These are phyloP conservation scores for Metarhizium robertsii DNA, from an alignment of 2,329 filamentous ascomycete species.

Conservation along the genomic window DNA sequence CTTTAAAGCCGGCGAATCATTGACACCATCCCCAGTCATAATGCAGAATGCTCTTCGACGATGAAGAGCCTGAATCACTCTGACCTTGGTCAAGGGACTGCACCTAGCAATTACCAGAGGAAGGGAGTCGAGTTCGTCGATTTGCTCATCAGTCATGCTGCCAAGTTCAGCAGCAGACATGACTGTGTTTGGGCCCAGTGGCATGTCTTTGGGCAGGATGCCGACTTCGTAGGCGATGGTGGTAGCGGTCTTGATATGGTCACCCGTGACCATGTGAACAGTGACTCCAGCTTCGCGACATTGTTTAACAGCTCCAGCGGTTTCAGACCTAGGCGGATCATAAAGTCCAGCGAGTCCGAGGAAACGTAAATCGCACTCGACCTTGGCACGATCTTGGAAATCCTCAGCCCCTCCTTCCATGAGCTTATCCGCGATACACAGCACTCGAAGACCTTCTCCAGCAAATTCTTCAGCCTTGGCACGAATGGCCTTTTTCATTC, in stretches of 20 bases:
- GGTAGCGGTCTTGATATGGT: constrained; percentile 58
- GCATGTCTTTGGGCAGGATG: constrained; percentile 36
- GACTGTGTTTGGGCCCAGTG: constrained; percentile 33
- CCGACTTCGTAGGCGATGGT: constrained; percentile 58
- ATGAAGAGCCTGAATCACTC: constrained; percentile 66
- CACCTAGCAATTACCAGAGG: constrained; percentile 62
- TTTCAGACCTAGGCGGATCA: constrained; percentile 61
- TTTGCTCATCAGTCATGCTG: constrained; percentile 48
- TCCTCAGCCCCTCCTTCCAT: constrained; percentile 27
- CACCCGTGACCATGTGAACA: constrained; percentile 62
- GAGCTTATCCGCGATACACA: constrained; percentile 51
- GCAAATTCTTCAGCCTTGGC: constrained; percentile 47
- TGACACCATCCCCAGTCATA: constrained; percentile 70
- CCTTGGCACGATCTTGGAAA: constrained; percentile 37
- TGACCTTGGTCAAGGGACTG: constrained; percentile 62
- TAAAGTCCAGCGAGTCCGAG: constrained; percentile 65
- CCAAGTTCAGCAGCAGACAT: constrained; percentile 58
- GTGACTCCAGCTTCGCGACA: constrained; percentile 54
- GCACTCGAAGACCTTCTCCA: constrained; percentile 55
- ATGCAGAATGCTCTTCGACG: constrained; percentile 59
- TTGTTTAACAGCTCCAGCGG: constrained; percentile 47
- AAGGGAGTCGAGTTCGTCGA: constrained; percentile 51
- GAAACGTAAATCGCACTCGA: constrained; percentile 51
- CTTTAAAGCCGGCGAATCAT: constrained; percentile 65
- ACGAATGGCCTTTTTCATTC: constrained; percentile 35